phyloP scores from a whole-genome alignment of 441 rosid species.

The Populus trichocarpa region DNA sequence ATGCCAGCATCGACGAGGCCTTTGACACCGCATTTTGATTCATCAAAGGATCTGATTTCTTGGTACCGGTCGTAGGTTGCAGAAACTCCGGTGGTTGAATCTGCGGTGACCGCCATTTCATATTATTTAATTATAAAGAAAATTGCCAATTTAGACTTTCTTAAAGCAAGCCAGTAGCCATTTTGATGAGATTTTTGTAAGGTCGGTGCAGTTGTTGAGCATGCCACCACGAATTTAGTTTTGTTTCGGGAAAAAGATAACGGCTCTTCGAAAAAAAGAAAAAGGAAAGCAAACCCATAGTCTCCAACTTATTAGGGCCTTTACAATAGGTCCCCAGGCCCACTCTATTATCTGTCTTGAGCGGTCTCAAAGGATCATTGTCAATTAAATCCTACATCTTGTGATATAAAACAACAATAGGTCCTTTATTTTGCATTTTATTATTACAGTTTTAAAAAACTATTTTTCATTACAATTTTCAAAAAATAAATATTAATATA shows the following conservation, averaged over 20 bases:
- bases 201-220: not conserved
- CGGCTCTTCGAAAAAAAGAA: not conserved
- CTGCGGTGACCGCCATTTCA: not conserved
- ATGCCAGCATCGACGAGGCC: constrained; percentile 35
- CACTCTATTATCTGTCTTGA: too few species aligned
- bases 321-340: too few species aligned
- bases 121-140: too few species aligned
- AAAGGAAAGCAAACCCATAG: not conserved
- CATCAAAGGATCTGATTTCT: constrained; percentile 26
- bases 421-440: too few species aligned
- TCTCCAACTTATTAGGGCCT: not conserved
- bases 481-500: too few species aligned
- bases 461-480: too few species aligned
- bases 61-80: not conserved
- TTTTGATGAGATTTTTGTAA: too few species aligned
- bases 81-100: not conserved
- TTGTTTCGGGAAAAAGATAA: too few species aligned
- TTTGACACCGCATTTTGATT: constrained; percentile 35
- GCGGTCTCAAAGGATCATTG: not conserved
- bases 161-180: not conserved
- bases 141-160: not conserved
- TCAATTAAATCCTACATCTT: not conserved
- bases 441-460: too few species aligned
- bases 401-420: too few species aligned
- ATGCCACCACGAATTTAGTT: not conserved